Base-by-base conservation (phyloP, 441 rosid species). In the Adansonia gregorii region DNA sequence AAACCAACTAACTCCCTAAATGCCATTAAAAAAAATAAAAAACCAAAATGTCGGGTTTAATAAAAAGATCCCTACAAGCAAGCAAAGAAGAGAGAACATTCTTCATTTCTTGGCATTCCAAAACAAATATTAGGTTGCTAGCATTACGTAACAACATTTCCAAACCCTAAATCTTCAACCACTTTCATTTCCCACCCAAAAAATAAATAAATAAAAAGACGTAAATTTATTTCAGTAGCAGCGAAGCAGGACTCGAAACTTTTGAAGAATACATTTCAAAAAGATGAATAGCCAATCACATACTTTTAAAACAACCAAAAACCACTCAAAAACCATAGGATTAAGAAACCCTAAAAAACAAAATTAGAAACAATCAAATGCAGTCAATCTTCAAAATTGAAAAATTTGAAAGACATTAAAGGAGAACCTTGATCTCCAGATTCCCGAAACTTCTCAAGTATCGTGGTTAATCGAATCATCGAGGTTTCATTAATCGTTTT, bases 391-490 rank as follows among this genome's bases (percentile, higher is more conserved):
- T 56, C 64, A 55, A 35, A 39, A 55, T n/a, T 52, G 48, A 4
- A 70, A 35, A 71, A 31, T 52, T 5, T 72, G 5, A 72, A 10
- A 45, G 35, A 55, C 49, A 54, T 0, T 9, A 49, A 51, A 70
- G 15, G 5, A 55, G 56, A 72, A 90, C 98, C 87, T 72, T 87
- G 84, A 15, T 84, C 83, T 3, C 39, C 76, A 54, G 91, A 41
- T 58, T 75, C 85, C 14, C 84, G 87, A 77, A 93, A 92, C 6
- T 81, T 75, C 20, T 83, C 72, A 31, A 92, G 93, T 24, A 81
- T 20, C 41, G 86, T 75, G 58, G 85, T 63, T 51, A 88, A 86
- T 63, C 89, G 87, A 79, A 85, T 83, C 54, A 85, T 80, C 39
- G 91, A 43, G 75, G 87, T 83, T 82, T 93, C 98, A 20, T 82